Evolutionary conservation across 2,329 filamentous ascomycete species (phyloP).

Genomic region (Biscogniauxia mediterranea): DNA sequence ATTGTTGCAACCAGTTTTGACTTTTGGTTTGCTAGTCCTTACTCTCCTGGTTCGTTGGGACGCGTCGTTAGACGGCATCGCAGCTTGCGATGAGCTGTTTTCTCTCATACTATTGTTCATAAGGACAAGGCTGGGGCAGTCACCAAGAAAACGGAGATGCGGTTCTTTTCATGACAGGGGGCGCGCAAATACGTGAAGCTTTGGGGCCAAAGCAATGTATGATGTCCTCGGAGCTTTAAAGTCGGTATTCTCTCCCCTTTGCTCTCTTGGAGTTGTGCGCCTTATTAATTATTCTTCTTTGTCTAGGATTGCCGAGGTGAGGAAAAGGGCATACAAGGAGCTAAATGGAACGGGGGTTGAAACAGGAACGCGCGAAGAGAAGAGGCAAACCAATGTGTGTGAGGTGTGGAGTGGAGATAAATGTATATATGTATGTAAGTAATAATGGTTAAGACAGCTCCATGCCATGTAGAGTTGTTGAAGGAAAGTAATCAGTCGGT

Average conservation of each 20-base stretch:
- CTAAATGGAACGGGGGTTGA: too few species aligned
- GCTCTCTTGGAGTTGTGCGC: too few species aligned
- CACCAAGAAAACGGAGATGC: constrained; percentile 1
- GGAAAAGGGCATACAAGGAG: too few species aligned
- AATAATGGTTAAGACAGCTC: too few species aligned
- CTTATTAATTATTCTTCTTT: too few species aligned
- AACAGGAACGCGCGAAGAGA: too few species aligned
- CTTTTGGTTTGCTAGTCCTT: constrained; percentile 58
- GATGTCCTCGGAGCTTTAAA: constrained; percentile 2
- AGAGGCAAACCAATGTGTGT: too few species aligned
- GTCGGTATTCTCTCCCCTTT: neutral
- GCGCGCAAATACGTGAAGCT: neutral
- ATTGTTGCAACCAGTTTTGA: constrained; percentile 64
- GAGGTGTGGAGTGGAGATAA: too few species aligned
- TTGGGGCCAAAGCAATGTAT: neutral
- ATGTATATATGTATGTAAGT: too few species aligned
- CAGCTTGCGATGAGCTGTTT: constrained; percentile 6
- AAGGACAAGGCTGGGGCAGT: constrained; percentile 7
- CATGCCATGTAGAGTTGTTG: too few species aligned
- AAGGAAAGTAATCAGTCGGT: too few species aligned
- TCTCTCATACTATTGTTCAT: constrained; percentile 11
- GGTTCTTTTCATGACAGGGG: constrained; percentile 14
- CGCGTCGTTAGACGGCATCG: constrained; percentile 20
- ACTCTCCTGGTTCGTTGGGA: constrained; percentile 41
- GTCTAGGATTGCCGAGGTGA: too few species aligned